Evolutionary conservation across 768 basidiomycete species (phyloP), one percentile per base, ranked within the genome.

Genomic region (Cyclocybe cylindracea): DNA sequence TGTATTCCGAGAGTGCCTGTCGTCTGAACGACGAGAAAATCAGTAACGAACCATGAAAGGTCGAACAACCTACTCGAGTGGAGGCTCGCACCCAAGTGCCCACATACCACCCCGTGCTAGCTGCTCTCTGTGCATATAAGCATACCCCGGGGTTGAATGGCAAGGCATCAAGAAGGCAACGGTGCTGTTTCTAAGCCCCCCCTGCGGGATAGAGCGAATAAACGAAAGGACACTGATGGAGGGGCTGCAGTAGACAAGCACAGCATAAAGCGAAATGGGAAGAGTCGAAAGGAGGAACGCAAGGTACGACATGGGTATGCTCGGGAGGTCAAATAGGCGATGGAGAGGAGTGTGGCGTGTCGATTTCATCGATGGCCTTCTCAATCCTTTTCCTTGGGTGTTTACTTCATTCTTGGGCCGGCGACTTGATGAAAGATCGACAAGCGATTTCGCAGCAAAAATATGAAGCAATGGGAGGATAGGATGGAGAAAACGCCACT

Each of bases 401-500:
- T 38, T 36, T 11, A 18, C 10, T n/a, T 47, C 38, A 34, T 48
- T 53, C 13, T 40, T 43, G 3, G 35, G 9, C 10, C 14, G 19
- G 16, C 38, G 41, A 11, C 39, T 29, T 14, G 51, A 24, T n/a
- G 13, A 76, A 2, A 78, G 58, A 49, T 84, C 82, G 34, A 83
- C 75, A 4, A 96, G 69, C 1, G 89, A 84, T 55, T 83, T 84
- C 0, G 92, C 77, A 9, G 89, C 88, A 53, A 97, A 78, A 16
- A 94, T 58, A 59, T 97, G 87, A 37, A 96, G 70, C 31, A 93
- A 68, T 1, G 97, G 95, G 3, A 98, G 75, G 14, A 98, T 66
- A 0, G 96, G 94, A 57, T 98, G 95, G 6, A 98, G 73, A 72
- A 99, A 98, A 7, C 97, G 80, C 94, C 94, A 98, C 76, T 99